Evolutionary conservation across 2,329 filamentous ascomycete genomes (phyloP), one percentile per base, ranked within the genome.

Genomic region (Curvularia verruculosa): DNA sequence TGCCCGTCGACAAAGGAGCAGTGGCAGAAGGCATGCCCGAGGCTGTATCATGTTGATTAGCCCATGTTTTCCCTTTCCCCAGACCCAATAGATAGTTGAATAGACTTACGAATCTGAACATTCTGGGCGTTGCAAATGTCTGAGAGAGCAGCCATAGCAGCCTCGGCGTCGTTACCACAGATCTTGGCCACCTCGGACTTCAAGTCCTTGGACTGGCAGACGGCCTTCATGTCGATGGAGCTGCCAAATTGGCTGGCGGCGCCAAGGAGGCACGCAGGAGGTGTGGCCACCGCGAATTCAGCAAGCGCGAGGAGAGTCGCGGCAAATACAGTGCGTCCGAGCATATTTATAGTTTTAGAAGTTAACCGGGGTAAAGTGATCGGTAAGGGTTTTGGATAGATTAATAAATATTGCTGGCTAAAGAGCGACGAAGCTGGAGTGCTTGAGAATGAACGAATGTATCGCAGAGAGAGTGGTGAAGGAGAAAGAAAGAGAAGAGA

Each of bases 241-340:
- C 65, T 52, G n/a, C 63, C 49, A 62, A 70, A 72, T 43, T 60
- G 49, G 63, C 72, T 73, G 37, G 71, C 59, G 24, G 71, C 71
- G 51, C 69, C 72, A 45, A 73, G 66, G 29, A 73, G 60, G 58
- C 71, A 74, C 52, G 60, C 66, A 5, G 72, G 68, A 18, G 68
- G 63, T 12, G 61, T 56, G 18, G 70, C 69, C 46, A 64, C 54
- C 26, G 60, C 60, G 43, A 71, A 59, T 37, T 61, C 53, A 36
- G 69, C 59, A 29, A 72, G 56, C 12, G 69, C 70, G 41, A 67
- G 48, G 53, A 72, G 62, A 18, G 67, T 64, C 53, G 66, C 55
- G 51, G 66, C 60, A 60, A 73, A 64, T 48, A 68, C 40, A 54
- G 70, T 60, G 56, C 68, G 69, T 60, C 59, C 63, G 62, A 72